phyloP scores from a whole-genome alignment of 805 yeast species.

The Cyberlindnera mrakii region DNA sequence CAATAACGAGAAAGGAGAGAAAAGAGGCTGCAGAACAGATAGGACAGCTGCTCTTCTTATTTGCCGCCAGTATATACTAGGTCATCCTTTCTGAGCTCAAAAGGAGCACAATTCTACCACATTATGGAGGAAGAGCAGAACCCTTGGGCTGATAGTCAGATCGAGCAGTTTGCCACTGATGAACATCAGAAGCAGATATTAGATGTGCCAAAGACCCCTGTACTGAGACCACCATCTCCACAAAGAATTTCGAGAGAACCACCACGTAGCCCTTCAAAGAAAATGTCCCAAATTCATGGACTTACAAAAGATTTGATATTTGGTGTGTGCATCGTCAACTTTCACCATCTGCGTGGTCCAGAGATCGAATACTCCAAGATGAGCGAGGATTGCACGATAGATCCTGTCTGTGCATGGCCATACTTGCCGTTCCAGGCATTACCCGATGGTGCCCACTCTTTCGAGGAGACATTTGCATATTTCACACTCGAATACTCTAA shows the following conservation, averaged over 20 bases:
- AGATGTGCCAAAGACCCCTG: not conserved
- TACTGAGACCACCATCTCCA: too few species aligned
- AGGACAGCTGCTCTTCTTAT: too few species aligned
- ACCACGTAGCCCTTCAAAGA: constrained; percentile 5
- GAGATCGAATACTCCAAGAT: constrained; percentile 80
- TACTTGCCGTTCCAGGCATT: constrained; percentile 88
- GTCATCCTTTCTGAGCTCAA: too few species aligned
- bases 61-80: too few species aligned
- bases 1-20: too few species aligned
- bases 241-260: not conserved
- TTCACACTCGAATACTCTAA: constrained; percentile 67
- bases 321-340: constrained; percentile 86
- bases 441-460: constrained; percentile 94
- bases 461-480: constrained; percentile 88
- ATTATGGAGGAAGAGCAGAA: constrained; percentile 7
- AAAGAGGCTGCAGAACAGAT: too few species aligned
- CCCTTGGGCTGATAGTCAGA: constrained; percentile 16
- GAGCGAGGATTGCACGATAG: constrained; percentile 24
- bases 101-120: too few species aligned
- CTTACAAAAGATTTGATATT: constrained; percentile 41
- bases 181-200: not conserved
- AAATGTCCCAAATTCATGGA: constrained; percentile 17
- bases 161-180: constrained; percentile 2
- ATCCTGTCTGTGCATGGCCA: constrained; percentile 57
- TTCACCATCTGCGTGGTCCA: constrained; percentile 91